phyloP scores from a whole-genome alignment of 1,284 basidiomycete genomes.

The Melampsora occidentalis region DNA sequence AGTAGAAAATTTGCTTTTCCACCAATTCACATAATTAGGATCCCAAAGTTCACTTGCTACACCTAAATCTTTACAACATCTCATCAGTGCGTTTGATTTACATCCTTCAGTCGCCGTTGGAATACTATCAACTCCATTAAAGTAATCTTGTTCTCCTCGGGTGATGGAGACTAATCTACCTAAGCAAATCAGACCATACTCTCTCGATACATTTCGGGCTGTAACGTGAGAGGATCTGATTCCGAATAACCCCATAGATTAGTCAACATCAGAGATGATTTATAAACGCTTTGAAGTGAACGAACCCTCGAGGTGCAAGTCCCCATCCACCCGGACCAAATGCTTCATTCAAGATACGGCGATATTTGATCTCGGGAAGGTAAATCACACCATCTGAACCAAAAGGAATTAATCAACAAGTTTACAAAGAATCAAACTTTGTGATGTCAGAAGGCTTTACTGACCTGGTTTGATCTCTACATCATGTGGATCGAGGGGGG shows the following conservation, averaged over 20 bases:
- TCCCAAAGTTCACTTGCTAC: constrained; percentile 92
- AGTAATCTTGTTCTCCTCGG: constrained; percentile 95
- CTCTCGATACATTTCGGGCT: constrained; percentile 81
- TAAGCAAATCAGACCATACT: constrained; percentile 90
- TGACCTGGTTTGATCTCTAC: constrained; percentile 84
- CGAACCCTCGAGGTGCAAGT: constrained; percentile 85
- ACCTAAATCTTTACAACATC: constrained; percentile 95
- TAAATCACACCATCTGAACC: constrained; percentile 76
- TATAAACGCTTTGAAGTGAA: constrained; percentile 66
- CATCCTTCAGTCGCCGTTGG: constrained; percentile 91
- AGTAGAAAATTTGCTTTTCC: constrained; percentile 40
- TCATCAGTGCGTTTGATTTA: constrained; percentile 95
- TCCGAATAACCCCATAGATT: neutral
- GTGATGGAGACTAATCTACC: constrained; percentile 91
- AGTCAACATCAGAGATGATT: neutral
- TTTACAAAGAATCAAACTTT: neutral
- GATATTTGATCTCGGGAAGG: constrained; percentile 96
- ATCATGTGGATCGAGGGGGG: constrained; percentile 72
- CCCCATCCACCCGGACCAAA: constrained; percentile 98
- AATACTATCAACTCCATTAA: constrained; percentile 76
- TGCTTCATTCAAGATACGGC: constrained; percentile 86
- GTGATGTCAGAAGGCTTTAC: constrained; percentile 9
- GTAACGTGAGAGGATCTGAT: constrained; percentile 46
- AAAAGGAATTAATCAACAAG: neutral
- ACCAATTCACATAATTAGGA: constrained; percentile 47